Evolutionary conservation across 768 basidiomycete species (phyloP).

Genomic region (Mycena haematopus): DNA sequence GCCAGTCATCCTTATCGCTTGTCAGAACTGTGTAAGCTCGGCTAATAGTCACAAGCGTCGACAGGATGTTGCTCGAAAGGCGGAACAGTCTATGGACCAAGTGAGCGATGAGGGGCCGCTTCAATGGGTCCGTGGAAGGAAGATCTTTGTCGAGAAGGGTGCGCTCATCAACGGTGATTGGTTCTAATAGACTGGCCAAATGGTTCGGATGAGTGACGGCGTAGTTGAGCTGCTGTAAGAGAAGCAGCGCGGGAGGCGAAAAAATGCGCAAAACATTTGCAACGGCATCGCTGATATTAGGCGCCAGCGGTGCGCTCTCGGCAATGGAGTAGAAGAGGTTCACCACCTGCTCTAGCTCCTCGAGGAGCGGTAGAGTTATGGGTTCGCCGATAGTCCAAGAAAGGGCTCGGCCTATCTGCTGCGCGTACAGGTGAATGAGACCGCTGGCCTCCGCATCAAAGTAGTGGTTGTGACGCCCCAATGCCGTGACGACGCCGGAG

Average conservation of each 20-base stretch:
- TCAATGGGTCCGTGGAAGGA: constrained; percentile 63
- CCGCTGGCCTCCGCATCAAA: constrained; percentile 88
- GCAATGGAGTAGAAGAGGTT: constrained; percentile 81
- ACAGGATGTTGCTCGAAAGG: constrained; percentile 71
- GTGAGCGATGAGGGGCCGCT: constrained; percentile 74
- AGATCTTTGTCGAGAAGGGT: constrained; percentile 70
- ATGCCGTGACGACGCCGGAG: constrained; percentile 68
- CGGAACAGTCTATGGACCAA: constrained; percentile 76
- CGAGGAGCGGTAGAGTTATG: constrained; percentile 76
- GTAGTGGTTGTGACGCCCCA: constrained; percentile 73
- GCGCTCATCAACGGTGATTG: constrained; percentile 79
- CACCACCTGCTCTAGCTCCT: constrained; percentile 84
- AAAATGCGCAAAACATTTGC: constrained; percentile 74
- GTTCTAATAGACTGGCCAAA: constrained; percentile 80
- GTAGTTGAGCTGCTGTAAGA: constrained; percentile 90
- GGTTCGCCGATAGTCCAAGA: constrained; percentile 84
- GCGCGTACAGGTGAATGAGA: constrained; percentile 83
- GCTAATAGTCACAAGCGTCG: constrained; percentile 73
- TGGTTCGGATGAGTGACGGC: constrained; percentile 92
- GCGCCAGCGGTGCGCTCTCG: constrained; percentile 53
- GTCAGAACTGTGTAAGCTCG: constrained; percentile 71
- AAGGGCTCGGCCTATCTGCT: constrained; percentile 78
- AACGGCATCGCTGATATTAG: constrained; percentile 56
- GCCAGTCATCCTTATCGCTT: constrained; percentile 75
- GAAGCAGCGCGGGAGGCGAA: constrained; percentile 67